Percentiles rank a stretch among this genome's conserved stretches.
Conservation (phyloP, 495 filamentous ascomycete species). For the Annulohypoxylon stygium region DNA sequence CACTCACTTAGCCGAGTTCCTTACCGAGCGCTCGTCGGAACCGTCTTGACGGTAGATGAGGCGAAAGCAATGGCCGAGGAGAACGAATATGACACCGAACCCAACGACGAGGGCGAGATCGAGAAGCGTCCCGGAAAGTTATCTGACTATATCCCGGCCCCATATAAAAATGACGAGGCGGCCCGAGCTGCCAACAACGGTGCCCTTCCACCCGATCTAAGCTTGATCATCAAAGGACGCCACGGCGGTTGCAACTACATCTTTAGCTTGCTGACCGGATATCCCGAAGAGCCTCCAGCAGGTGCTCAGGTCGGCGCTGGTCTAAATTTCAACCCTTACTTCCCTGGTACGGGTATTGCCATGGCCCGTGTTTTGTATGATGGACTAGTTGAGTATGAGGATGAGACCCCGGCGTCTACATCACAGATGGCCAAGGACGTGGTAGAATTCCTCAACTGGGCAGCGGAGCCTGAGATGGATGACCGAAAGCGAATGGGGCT, state of each 20-base stretch:
- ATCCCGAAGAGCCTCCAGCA: slow-evolving; percentile 95
- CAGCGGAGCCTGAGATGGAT: slow-evolving; percentile 99
- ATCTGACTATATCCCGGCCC: slow-evolving; percentile 93
- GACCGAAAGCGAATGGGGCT: slow-evolving; percentile 99
- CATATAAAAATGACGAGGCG: slow-evolving; percentile 99
- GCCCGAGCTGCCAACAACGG: slow-evolving; percentile 98
- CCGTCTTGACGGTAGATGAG: slow-evolving; percentile 94
- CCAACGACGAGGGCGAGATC: slow-evolving; percentile 97
- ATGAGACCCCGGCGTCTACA: slow-evolving; percentile 90
- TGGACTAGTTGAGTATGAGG: slow-evolving; percentile 98
- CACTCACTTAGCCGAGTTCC: slow-evolving; percentile 96
- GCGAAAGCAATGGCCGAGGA: slow-evolving; percentile 97
- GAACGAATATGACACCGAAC: slow-evolving; percentile 98
- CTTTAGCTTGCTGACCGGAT: slow-evolving; percentile 96
- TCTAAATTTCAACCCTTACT: slow-evolving; percentile 99
- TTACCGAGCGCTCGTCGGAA: slow-evolving; percentile 92
- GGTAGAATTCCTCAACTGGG: slow-evolving; percentile 98
- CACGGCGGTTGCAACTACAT: slow-evolving; percentile 99
- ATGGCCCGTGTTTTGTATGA: slow-evolving; percentile 99
- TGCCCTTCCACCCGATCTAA: slow-evolving; percentile 96
- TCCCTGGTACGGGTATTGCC: slow-evolving; percentile 98
- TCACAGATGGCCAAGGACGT: slow-evolving; percentile 99
- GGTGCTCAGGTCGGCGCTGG: slow-evolving; percentile 84
- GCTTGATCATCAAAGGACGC: slow-evolving; percentile 95
- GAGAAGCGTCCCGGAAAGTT: slow-evolving; percentile 98